Conservation (phyloP, 2,329 filamentous ascomycete genomes). For the Colletotrichum filicis region DNA sequence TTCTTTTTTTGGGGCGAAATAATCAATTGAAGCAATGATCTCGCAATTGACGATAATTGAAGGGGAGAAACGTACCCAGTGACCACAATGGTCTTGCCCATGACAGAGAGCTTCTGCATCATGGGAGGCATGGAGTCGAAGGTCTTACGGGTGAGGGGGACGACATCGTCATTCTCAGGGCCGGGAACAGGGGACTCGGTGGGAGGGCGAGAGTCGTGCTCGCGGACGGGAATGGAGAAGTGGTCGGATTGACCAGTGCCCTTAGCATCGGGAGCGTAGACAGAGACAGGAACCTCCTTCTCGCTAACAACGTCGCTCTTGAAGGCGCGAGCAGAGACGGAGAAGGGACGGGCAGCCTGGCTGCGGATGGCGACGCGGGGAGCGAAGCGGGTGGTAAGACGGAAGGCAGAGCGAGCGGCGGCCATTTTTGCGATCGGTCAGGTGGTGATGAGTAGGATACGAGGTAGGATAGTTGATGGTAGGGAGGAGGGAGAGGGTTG, state of each 20-base stretch:
- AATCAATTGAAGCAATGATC: conserved; percentile 2
- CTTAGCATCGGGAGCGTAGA: conserved; percentile 61
- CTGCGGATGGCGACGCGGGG: conserved; percentile 43
- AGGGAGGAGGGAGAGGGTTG: not conserved
- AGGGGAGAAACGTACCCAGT: conserved; percentile 67
- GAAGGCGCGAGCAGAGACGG: conserved; percentile 47
- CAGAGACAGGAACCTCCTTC: conserved; percentile 66
- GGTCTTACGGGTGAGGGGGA: conserved; percentile 63
- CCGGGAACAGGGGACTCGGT: conserved; percentile 51
- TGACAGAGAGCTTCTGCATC: conserved; percentile 75
- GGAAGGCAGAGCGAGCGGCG: conserved; percentile 31
- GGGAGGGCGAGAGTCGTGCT: conserved; percentile 52
- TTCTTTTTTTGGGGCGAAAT: not conserved
- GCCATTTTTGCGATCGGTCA: conserved; percentile 26
- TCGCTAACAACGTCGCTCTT: conserved; percentile 66
- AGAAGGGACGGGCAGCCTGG: conserved; percentile 48
- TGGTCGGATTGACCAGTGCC: conserved; percentile 59
- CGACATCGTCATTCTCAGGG: conserved; percentile 58
- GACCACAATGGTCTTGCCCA: conserved; percentile 77
- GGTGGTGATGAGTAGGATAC: not conserved
- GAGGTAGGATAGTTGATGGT: not conserved
- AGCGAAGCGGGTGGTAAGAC: conserved; percentile 36
- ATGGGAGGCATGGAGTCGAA: conserved; percentile 68
- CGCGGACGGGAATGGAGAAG: conserved; percentile 64
- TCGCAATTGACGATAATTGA: not conserved